Evolutionary conservation across 2,329 filamentous ascomycete species (phyloP).

Genomic region (Pseudopithomyces maydicus): DNA sequence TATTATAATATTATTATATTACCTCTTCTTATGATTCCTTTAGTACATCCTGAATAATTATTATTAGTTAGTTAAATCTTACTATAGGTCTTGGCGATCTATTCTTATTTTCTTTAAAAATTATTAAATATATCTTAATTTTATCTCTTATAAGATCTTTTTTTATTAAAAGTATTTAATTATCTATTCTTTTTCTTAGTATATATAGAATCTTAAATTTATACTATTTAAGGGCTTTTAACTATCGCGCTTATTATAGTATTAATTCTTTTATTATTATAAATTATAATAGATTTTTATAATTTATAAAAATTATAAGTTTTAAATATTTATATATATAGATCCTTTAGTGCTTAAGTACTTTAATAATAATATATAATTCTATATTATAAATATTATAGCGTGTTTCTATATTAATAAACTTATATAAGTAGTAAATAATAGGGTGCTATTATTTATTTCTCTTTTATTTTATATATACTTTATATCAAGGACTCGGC

Average conservation of each 20-base stretch:
- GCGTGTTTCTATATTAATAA: neutral
- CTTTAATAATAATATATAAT: neutral
- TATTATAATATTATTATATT: neutral
- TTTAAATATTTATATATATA: conserved; percentile 9
- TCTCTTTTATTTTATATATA: neutral
- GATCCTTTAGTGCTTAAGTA: conserved; percentile 6
- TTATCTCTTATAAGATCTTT: neutral
- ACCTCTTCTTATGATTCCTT: neutral
- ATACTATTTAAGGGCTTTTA: neutral
- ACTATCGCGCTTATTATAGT: conserved; percentile 1
- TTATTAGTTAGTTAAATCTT: neutral
- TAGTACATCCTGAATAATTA: neutral
- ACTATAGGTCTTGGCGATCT: neutral
- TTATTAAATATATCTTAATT: neutral
- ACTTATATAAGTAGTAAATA: conserved; percentile 9
- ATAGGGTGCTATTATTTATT: conserved; percentile 5
- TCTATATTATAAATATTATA: conserved; percentile 12
- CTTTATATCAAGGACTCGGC: no score
- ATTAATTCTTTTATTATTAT: neutral
- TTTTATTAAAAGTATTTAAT: neutral
- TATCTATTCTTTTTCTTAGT: neutral
- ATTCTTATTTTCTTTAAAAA: neutral
- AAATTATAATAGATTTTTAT: conserved; percentile 5
- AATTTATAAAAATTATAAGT: neutral
- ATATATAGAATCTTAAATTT: neutral